phyloP scores from a whole-genome alignment of 2,329 filamentous ascomycete genomes.

The Hypomyces rosellus region DNA sequence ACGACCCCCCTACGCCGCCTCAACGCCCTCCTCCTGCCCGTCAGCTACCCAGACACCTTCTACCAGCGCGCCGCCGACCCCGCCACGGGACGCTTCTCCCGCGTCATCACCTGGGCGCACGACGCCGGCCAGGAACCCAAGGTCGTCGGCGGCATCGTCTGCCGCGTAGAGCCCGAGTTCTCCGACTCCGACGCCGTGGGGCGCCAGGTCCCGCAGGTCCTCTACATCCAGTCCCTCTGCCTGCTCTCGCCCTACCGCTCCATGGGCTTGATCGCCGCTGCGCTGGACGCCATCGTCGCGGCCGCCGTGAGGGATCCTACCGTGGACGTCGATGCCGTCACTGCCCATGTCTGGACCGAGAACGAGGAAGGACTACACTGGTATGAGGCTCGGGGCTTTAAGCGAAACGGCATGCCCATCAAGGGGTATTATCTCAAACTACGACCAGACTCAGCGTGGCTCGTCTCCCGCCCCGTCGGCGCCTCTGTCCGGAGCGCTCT shows the following conservation, averaged over 20 bases:
- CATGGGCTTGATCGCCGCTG: slow-evolving; percentile 52
- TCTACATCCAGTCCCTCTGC: slow-evolving; percentile 61
- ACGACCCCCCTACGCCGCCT: slow-evolving; percentile 56
- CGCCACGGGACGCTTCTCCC: slow-evolving; percentile 48
- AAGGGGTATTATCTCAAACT: slow-evolving; percentile 57
- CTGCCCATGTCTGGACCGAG: slow-evolving; percentile 63
- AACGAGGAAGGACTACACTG: slow-evolving; percentile 57
- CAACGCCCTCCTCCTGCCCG: slow-evolving; percentile 57
- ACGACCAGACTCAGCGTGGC: slow-evolving; percentile 54
- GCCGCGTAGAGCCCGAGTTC: slow-evolving; percentile 46
- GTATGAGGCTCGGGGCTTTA: slow-evolving; percentile 55
- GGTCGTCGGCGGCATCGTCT: slow-evolving; percentile 56
- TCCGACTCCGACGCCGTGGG: slow-evolving; percentile 8
- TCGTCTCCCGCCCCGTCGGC: slow-evolving; percentile 44
- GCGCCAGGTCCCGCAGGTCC: slow-evolving; percentile 19
- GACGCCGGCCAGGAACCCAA: slow-evolving; percentile 33
- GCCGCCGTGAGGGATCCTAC: slow-evolving; percentile 29
- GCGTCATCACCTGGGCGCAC: slow-evolving; percentile 53
- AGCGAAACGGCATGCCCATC: slow-evolving; percentile 39
- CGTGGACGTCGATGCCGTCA: slow-evolving; percentile 40
- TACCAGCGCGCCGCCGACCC: slow-evolving; percentile 50
- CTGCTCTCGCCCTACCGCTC: slow-evolving; percentile 57
- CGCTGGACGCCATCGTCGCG: slow-evolving; percentile 47
- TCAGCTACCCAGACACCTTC: slow-evolving; percentile 58
- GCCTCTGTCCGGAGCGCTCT: slow-evolving; percentile 19